These are phyloP conservation scores for Ophiostoma populinum DNA, from an alignment of 2,329 filamentous ascomycete genomes.

Conservation along the genomic window DNA sequence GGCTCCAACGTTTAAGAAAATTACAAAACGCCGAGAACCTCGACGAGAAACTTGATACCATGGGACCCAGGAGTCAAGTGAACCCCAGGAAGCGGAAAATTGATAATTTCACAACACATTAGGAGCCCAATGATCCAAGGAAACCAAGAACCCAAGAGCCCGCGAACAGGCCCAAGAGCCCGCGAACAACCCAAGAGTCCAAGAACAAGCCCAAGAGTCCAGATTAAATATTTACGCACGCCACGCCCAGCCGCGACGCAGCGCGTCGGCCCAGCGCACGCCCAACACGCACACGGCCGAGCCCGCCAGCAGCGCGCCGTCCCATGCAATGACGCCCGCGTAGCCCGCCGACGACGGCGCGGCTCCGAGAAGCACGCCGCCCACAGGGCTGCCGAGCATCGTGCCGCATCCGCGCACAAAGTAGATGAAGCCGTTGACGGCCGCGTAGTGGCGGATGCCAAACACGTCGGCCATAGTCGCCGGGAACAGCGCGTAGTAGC, in stretches of 20 bases:
- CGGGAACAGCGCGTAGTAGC: conserved; percentile 28
- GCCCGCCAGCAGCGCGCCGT: conserved; percentile 22
- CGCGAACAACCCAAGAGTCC: too few species aligned
- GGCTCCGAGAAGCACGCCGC: conserved; percentile 20
- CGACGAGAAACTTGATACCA: too few species aligned
- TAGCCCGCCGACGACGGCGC: conserved; percentile 14
- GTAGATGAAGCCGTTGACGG: conserved; percentile 29
- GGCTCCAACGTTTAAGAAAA: too few species aligned
- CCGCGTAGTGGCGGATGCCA: conserved; percentile 27
- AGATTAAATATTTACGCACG: conserved; percentile 3
- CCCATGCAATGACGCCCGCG: conserved; percentile 22
- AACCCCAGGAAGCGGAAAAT: too few species aligned
- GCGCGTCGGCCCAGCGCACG: conserved; percentile 21
- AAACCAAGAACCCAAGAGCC: too few species aligned
- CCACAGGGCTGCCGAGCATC: conserved; percentile 27
- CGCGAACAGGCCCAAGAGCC: too few species aligned
- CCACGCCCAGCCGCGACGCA: conserved; percentile 11
- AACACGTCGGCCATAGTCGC: conserved; percentile 30
- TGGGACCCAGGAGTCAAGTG: too few species aligned
- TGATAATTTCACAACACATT: too few species aligned
- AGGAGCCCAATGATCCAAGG: too few species aligned
- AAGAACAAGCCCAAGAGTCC: too few species aligned
- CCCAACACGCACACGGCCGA: conserved; percentile 22
- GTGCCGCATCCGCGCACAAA: conserved; percentile 26
- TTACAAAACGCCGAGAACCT: too few species aligned